phyloP scores from a whole-genome alignment of 164 flowering plant genomes.

The Umbilicus rupestris region DNA sequence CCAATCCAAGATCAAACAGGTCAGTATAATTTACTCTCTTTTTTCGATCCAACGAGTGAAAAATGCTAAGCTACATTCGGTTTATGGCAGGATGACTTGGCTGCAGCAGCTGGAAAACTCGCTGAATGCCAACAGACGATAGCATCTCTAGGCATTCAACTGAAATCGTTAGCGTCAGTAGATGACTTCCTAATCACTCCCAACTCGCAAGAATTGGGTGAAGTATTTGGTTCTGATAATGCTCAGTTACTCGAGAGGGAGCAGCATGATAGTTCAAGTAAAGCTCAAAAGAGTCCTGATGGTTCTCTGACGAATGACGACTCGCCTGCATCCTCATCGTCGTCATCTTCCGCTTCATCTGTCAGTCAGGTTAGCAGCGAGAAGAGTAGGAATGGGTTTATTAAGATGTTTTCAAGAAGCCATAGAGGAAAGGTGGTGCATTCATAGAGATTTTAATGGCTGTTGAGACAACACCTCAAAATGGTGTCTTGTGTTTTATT shows the following conservation, averaged over 20 bases:
- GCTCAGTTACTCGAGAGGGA: slow-evolving; percentile 23
- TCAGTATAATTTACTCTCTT: slow-evolving; percentile 9
- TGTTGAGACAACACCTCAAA: no score
- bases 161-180: slow-evolving; percentile 67
- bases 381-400: slow-evolving; percentile 51
- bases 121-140: slow-evolving; percentile 91
- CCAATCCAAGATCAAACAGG: slow-evolving; percentile 61
- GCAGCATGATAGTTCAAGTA: slow-evolving; percentile 13
- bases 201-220: slow-evolving; percentile 31
- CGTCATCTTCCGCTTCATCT: slow-evolving; percentile 29
- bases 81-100: slow-evolving; percentile 60
- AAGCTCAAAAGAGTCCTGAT: slow-evolving; percentile 13
- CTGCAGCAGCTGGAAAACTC: slow-evolving; percentile 75
- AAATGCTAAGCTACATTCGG: background rate
- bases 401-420: slow-evolving; percentile 45
- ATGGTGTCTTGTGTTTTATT: no score
- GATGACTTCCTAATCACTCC: slow-evolving; percentile 64
- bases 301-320: slow-evolving; percentile 19
- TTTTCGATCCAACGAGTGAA: no score
- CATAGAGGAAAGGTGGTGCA: slow-evolving; percentile 21
- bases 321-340: slow-evolving; percentile 33
- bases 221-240: slow-evolving; percentile 25
- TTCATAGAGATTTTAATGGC: no score
- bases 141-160: slow-evolving; percentile 70
- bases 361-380: slow-evolving; percentile 24